Percentiles rank a stretch among this genome's conserved stretches.
Conservation (phyloP, 192 early-diverging fungal genomes). For the Cladochytrium replicatum region DNA sequence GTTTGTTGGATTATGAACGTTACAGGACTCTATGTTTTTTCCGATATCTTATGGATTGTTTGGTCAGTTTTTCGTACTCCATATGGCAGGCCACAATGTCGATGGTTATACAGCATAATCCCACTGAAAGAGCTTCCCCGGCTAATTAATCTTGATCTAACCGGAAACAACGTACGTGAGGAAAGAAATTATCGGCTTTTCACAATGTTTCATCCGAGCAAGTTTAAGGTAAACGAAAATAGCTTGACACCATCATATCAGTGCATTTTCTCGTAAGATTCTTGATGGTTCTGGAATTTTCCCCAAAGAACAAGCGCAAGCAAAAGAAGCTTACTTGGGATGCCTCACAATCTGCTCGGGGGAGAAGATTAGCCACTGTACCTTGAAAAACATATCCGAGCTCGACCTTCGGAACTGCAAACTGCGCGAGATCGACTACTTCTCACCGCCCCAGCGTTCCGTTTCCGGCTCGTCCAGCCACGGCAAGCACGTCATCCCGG, state of each 20-base stretch:
- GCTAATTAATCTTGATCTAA: constrained; percentile 50
- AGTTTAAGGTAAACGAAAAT: constrained; percentile 32
- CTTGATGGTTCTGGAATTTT: constrained; percentile 45
- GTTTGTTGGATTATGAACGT: no score
- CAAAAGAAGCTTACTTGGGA: constrained; percentile 47
- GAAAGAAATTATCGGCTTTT: constrained; percentile 42
- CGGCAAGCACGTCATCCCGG: constrained; percentile 20
- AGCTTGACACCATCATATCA: constrained; percentile 1
- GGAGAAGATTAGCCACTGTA: constrained; percentile 47
- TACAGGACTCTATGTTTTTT: no score
- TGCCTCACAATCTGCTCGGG: constrained; percentile 48
- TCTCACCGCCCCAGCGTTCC: no score
- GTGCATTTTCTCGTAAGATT: no score
- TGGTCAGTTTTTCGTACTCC: no score
- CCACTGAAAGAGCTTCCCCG: constrained; percentile 46
- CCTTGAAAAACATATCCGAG: constrained; percentile 46
- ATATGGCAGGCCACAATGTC: no score
- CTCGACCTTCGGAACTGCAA: constrained; percentile 55
- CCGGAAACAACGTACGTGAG: constrained; percentile 44
- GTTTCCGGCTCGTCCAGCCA: no score
- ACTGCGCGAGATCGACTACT: constrained; percentile 50
- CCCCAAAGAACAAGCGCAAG: constrained; percentile 35
- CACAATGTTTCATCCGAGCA: constrained; percentile 43
- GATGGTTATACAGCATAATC: constrained; percentile 45
- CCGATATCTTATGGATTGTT: no score